phyloP scores from a whole-genome alignment of 345 rosid genomes.

The Aurinia saxatilis region DNA sequence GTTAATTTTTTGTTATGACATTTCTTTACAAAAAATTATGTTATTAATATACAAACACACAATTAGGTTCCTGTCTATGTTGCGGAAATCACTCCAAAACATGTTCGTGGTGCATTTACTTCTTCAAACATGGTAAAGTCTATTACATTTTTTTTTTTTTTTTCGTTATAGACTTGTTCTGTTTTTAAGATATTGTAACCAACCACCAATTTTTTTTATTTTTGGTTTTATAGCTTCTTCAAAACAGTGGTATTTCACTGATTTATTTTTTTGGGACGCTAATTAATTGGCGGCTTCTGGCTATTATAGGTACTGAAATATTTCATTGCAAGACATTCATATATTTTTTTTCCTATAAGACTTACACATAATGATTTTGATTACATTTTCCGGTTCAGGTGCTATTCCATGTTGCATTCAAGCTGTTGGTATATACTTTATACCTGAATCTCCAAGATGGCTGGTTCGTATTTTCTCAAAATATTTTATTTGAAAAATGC shows the following conservation, averaged over 20 bases:
- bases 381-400: slow-evolving; percentile 8
- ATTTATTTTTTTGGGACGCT: slow-evolving; percentile 27
- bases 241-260: slow-evolving; percentile 24
- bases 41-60: neutral
- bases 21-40: neutral
- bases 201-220: neutral
- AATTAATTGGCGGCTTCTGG: slow-evolving; percentile 26
- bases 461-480: slow-evolving; percentile 27
- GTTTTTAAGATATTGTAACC: neutral
- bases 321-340: neutral
- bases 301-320: slow-evolving; percentile 27
- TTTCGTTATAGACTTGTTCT: neutral
- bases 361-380: neutral
- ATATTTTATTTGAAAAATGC: neutral
- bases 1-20: neutral
- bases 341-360: neutral
- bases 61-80: slow-evolving; percentile 37
- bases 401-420: slow-evolving; percentile 32
- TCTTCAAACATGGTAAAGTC: slow-evolving; percentile 19
- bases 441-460: slow-evolving; percentile 56
- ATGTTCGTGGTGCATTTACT: slow-evolving; percentile 37
- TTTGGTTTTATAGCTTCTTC: slow-evolving; percentile 13
- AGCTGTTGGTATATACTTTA: slow-evolving; percentile 29
- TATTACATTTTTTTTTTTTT: neutral
- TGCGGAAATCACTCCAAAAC: slow-evolving; percentile 41